Percentiles rank a stretch among this genome's conserved stretches.
Evolutionary conservation across 306 rosid species (phyloP).

Genomic region (Fragaria ananassa): DNA sequence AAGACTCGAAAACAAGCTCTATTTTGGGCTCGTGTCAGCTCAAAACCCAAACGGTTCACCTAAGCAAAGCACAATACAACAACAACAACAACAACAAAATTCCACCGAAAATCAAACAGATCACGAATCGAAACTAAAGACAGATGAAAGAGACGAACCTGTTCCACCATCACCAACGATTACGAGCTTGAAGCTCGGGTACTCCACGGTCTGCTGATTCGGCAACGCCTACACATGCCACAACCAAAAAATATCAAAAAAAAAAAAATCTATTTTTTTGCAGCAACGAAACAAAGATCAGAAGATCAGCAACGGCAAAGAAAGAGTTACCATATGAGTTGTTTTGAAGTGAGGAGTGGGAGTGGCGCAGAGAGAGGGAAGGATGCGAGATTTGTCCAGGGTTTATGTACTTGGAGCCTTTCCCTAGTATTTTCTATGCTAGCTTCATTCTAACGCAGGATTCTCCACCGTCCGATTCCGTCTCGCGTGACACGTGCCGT

Average conservation of each 20-base stretch:
- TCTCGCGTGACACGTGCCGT: neutral
- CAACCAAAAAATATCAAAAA: neutral
- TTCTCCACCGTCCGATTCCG: slow-evolving; percentile 39
- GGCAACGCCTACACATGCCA: slow-evolving; percentile 53
- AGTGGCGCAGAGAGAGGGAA: neutral
- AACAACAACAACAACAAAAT: neutral
- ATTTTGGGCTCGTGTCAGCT: neutral
- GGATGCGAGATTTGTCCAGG: neutral
- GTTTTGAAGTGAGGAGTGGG: neutral
- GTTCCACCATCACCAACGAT: slow-evolving; percentile 90
- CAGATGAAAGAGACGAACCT: slow-evolving; percentile 24
- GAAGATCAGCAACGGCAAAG: too few relatives aligned
- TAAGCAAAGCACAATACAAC: neutral
- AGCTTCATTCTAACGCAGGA: slow-evolving; percentile 43
- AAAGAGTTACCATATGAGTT: slow-evolving; percentile 23
- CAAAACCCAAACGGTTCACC: neutral
- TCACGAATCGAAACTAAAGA: neutral
- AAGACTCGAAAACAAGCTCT: neutral
- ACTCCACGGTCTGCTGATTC: slow-evolving; percentile 71
- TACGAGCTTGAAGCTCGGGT: slow-evolving; percentile 81
- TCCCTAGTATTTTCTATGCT: slow-evolving; percentile 19
- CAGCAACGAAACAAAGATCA: slow-evolving; percentile 2
- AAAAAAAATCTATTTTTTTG: neutral
- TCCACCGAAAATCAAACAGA: neutral
- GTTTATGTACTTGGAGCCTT: slow-evolving; percentile 7